These are phyloP conservation scores for Gastrodia elata DNA, from an alignment of 106 monocot genomes.

Conservation along the genomic window DNA sequence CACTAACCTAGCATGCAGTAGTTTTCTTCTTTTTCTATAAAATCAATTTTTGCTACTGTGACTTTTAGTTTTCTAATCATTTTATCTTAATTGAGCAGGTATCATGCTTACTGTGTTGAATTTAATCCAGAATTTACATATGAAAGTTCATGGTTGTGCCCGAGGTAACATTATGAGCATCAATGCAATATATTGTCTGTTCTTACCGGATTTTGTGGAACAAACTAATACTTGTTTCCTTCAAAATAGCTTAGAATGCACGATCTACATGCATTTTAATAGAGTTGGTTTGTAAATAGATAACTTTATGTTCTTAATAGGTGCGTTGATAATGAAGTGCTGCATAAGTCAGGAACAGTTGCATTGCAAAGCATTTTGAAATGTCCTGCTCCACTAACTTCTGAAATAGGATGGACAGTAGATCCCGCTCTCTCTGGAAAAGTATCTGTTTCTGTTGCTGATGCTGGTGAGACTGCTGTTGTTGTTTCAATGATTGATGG, in stretches of 20 bases:
- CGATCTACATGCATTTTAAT: not conserved
- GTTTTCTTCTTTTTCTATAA: not conserved
- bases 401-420: constrained; percentile 17
- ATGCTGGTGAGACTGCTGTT: constrained; percentile 89
- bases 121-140: constrained; percentile 54
- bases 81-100: constrained; percentile 36
- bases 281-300: not conserved
- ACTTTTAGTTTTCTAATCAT: not conserved
- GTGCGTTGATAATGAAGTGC: constrained; percentile 34
- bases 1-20: not conserved
- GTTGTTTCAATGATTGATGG: constrained; percentile 78
- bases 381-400: constrained; percentile 16
- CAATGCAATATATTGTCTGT: not conserved
- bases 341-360: constrained; percentile 12
- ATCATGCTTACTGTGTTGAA: constrained; percentile 92
- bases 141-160: constrained; percentile 79
- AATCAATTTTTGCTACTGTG: not conserved
- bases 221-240: not conserved
- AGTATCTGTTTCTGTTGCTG: constrained; percentile 77
- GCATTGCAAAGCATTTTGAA: constrained; percentile 17
- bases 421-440: constrained; percentile 46
- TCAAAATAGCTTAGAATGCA: not conserved
- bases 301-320: constrained; percentile 18
- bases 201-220: not conserved
- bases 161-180: constrained; percentile 39